These are phyloP conservation scores for Waltiozyma sp. DNA, from an alignment of 1,139 yeast species.

Conservation along the genomic window DNA sequence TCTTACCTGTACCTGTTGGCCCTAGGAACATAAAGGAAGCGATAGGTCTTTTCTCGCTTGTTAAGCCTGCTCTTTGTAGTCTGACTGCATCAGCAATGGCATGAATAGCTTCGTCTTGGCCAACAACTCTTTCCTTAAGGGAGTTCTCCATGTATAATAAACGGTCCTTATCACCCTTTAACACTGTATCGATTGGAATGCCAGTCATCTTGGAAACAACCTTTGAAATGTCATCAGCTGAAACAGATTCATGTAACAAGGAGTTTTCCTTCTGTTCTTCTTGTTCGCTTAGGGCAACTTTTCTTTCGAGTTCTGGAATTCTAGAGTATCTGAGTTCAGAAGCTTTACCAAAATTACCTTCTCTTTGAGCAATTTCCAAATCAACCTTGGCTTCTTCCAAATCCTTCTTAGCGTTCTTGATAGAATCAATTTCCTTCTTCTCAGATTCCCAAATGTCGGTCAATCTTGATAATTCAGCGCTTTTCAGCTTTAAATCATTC, in stretches of 20 bases:
- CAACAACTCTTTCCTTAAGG: slow-evolving; percentile 69
- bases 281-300: slow-evolving; percentile 41
- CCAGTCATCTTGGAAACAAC: slow-evolving; percentile 95
- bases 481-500: slow-evolving; percentile 49
- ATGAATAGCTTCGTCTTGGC: slow-evolving; percentile 89
- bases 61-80: slow-evolving; percentile 90
- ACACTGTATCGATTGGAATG: slow-evolving; percentile 80
- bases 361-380: slow-evolving; percentile 71
- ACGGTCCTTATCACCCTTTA: slow-evolving; percentile 92
- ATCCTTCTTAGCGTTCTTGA: slow-evolving; percentile 70
- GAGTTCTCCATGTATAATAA: slow-evolving; percentile 78
- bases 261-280: slow-evolving; percentile 25
- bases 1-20: slow-evolving; percentile 97
- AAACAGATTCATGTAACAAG: slow-evolving; percentile 82
- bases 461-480: slow-evolving; percentile 53
- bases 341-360: slow-evolving; percentile 78
- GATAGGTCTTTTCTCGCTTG: slow-evolving; percentile 88
- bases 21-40: slow-evolving; percentile 95
- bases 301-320: slow-evolving; percentile 67
- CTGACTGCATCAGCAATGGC: slow-evolving; percentile 92
- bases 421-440: slow-evolving; percentile 57
- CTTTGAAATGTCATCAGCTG: slow-evolving; percentile 85
- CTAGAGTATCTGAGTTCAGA: slow-evolving; percentile 80
- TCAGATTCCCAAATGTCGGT: slow-evolving; percentile 85
- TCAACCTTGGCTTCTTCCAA: slow-evolving; percentile 79